A percentile compares a stretch with the other conserved stretches of the same genome.
phyloP scores from a whole-genome alignment of 208 protist species.

The Trypanosoma theileri region DNA sequence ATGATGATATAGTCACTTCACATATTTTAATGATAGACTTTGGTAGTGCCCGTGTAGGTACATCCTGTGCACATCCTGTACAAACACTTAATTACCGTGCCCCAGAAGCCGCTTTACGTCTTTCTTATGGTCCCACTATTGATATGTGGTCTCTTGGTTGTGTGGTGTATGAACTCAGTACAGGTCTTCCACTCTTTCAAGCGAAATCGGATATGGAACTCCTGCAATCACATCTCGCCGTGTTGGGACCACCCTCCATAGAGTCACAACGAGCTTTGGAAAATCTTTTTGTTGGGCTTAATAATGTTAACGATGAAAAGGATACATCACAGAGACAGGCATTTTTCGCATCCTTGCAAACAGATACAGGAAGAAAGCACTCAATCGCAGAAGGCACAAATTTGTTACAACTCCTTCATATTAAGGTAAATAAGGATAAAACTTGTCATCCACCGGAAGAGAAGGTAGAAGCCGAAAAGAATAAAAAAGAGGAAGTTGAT shows the following conservation, averaged over 20 bases:
- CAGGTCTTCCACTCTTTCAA: constrained; percentile 44
- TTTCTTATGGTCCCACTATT: constrained; percentile 60
- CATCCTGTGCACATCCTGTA: constrained; percentile 93
- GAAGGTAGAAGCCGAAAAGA: too few relatives aligned
- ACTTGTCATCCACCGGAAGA: too few relatives aligned
- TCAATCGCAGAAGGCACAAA: not conserved
- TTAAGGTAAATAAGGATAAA: constrained; percentile 9
- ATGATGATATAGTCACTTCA: constrained; percentile 32
- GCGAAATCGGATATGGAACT: constrained; percentile 37
- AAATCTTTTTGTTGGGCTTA: not conserved
- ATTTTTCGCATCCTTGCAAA: constrained; percentile 5
- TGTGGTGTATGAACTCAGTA: constrained; percentile 53
- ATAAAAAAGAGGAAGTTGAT: not conserved
- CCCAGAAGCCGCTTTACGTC: constrained; percentile 90
- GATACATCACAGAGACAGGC: not conserved
- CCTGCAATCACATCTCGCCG: constrained; percentile 32
- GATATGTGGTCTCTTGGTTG: constrained; percentile 77
- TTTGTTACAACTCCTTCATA: constrained; percentile 16
- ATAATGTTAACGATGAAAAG: not conserved
- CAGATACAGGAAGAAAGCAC: not conserved
- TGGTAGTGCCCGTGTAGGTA: constrained; percentile 84
- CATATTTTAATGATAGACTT: constrained; percentile 97
- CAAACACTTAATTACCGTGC: constrained; percentile 96
- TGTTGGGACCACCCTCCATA: constrained; percentile 39
- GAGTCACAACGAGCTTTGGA: not conserved